These are phyloP conservation scores for Moesziomyces sp. DNA, from an alignment of 1,284 basidiomycete genomes.

Conservation along the genomic window DNA sequence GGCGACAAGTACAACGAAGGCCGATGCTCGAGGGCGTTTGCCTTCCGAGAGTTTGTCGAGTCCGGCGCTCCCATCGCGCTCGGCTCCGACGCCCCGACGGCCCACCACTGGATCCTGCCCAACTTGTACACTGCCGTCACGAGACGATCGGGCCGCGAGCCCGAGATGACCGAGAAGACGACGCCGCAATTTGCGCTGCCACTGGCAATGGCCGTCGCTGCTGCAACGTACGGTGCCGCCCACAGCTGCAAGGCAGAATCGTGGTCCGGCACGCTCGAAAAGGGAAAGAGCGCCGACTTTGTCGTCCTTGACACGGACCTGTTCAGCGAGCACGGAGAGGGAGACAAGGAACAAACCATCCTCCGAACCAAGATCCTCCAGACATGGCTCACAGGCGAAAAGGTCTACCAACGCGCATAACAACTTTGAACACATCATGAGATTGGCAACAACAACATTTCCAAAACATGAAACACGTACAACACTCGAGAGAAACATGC, in stretches of 20 bases:
- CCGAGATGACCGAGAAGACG: conserved; percentile 19
- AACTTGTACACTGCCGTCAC: conserved; percentile 47
- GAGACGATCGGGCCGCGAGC: conserved; percentile 33
- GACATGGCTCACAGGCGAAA: conserved; percentile 39
- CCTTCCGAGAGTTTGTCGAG: conserved; percentile 47
- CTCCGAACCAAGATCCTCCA: conserved; percentile 41
- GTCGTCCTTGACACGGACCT: conserved; percentile 47
- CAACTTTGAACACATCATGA: not conserved
- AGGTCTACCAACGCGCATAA: conserved; percentile 23
- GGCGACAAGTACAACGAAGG: conserved; percentile 31
- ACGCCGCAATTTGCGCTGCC: conserved; percentile 49
- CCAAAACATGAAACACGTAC: not conserved
- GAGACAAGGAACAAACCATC: conserved; percentile 32
- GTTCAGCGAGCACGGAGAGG: conserved; percentile 28
- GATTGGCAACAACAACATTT: not conserved
- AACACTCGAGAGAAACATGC: not conserved
- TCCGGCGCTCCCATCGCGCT: conserved; percentile 41
- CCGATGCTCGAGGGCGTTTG: conserved; percentile 41
- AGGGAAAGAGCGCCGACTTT: conserved; percentile 48
- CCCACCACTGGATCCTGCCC: conserved; percentile 39
- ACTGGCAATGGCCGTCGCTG: conserved; percentile 36
- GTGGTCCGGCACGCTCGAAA: conserved; percentile 32
- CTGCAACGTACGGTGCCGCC: conserved; percentile 43
- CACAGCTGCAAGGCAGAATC: conserved; percentile 44
- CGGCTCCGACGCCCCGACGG: conserved; percentile 47